phyloP scores from a whole-genome alignment of 2,329 filamentous ascomycete genomes.

The Diaporthe helianthi region DNA sequence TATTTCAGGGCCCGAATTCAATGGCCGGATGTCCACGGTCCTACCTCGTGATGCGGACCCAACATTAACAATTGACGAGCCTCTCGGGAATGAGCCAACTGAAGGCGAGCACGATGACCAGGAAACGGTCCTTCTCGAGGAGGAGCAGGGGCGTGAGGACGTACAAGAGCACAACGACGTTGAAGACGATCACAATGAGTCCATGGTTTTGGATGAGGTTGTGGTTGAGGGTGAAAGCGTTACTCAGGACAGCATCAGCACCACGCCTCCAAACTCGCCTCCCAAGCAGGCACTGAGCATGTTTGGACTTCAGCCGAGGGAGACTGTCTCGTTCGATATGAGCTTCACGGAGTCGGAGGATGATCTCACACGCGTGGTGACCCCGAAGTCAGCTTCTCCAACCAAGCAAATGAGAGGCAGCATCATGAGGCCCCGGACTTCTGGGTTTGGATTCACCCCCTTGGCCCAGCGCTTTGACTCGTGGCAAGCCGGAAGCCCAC shows the following conservation, averaged over 20 bases:
- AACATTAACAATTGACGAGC: conserved; percentile 34
- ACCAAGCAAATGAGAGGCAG: conserved; percentile 39
- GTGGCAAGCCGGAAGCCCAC: conserved; percentile 69
- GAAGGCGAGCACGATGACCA: conserved; percentile 34
- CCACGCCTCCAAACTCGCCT: conserved; percentile 42
- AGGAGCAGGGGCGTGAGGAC: conserved; percentile 30
- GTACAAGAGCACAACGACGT: conserved; percentile 11
- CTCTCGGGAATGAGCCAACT: neutral
- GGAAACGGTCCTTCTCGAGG: conserved; percentile 35
- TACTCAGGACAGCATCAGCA: conserved; percentile 34
- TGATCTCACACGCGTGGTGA: conserved; percentile 46
- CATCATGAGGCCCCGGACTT: conserved; percentile 38
- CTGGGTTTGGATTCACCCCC: conserved; percentile 64
- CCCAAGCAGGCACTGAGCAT: conserved; percentile 40
- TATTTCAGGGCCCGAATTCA: neutral
- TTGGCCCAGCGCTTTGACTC: conserved; percentile 53
- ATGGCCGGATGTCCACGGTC: conserved; percentile 35
- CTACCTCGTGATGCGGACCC: conserved; percentile 43
- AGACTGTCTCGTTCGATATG: conserved; percentile 52
- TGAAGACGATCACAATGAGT: conserved; percentile 29
- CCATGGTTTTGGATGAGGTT: conserved; percentile 42
- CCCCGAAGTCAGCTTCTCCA: conserved; percentile 27
- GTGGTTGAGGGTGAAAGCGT: conserved; percentile 38
- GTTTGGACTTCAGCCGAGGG: conserved; percentile 57
- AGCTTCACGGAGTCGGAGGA: conserved; percentile 63